A percentile compares a stretch with the other conserved stretches of the same genome.
Evolutionary conservation across 2,329 filamentous ascomycete species (phyloP).

Genomic region (Blumeria graminis): DNA sequence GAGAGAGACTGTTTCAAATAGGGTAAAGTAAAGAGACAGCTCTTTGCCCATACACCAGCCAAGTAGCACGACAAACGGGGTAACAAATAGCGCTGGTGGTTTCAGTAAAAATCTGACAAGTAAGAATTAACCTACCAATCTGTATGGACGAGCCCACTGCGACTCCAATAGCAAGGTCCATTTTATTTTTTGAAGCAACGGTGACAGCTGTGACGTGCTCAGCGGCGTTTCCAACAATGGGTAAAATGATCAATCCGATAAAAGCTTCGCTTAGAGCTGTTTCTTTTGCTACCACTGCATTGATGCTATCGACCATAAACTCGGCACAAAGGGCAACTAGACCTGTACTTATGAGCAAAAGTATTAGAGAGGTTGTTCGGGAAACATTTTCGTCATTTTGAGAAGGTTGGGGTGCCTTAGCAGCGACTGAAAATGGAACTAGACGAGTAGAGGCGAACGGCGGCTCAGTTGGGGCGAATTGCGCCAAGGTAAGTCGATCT

Average conservation of each 20-base stretch:
- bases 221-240: constrained; percentile 49
- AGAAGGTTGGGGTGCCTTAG: constrained; percentile 7
- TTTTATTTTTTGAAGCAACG: constrained; percentile 51
- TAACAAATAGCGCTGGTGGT: constrained; percentile 33
- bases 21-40: constrained; percentile 67
- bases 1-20: constrained; percentile 71
- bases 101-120: constrained; percentile 1
- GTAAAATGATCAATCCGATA: constrained; percentile 47
- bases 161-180: constrained; percentile 51
- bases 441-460: background rate
- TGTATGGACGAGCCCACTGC: constrained; percentile 49
- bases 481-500: constrained; percentile 30
- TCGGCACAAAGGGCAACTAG: constrained; percentile 46
- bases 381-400: constrained; percentile 26
- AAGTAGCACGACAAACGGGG: constrained; percentile 43
- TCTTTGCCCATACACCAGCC: constrained; percentile 44
- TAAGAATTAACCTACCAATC: constrained; percentile 22
- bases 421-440: constrained; percentile 6
- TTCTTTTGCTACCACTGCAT: constrained; percentile 31
- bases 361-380: constrained; percentile 30
- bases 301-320: constrained; percentile 43
- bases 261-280: constrained; percentile 36
- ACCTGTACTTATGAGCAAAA: constrained; percentile 37
- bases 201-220: constrained; percentile 50
- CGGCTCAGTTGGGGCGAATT: constrained; percentile 1